Evolutionary conservation across 495 filamentous ascomycete species (phyloP).

Genomic region (Annulohypoxylon nitens): DNA sequence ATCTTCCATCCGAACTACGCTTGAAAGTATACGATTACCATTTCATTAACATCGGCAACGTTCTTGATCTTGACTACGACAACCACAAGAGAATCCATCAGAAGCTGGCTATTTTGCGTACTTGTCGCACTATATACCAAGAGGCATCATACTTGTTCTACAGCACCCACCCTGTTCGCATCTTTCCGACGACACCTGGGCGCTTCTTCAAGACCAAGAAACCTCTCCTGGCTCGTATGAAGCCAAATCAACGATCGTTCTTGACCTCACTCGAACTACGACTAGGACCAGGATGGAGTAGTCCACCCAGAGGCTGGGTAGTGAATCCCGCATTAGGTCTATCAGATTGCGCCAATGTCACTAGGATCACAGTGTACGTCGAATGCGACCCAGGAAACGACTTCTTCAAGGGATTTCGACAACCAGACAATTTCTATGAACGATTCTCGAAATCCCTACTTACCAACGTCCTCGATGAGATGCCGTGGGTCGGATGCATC

Average conservation of each 20-base stretch:
- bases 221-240: constrained; percentile 75
- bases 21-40: constrained; percentile 74
- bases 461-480: constrained; percentile 66
- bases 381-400: constrained; percentile 82
- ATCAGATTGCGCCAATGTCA: constrained; percentile 69
- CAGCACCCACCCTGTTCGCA: constrained; percentile 77
- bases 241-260: constrained; percentile 71
- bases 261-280: constrained; percentile 80
- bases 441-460: constrained; percentile 74
- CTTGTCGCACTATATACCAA: constrained; percentile 72
- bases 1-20: constrained; percentile 82
- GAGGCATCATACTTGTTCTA: constrained; percentile 84
- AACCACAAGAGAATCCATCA: constrained; percentile 71
- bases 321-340: constrained; percentile 76
- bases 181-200: constrained; percentile 80
- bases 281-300: constrained; percentile 83
- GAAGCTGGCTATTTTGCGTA: constrained; percentile 71
- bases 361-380: constrained; percentile 78
- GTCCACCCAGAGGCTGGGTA: constrained; percentile 79
- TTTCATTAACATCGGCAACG: constrained; percentile 65
- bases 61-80: constrained; percentile 77
- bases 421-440: constrained; percentile 78
- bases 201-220: constrained; percentile 72
- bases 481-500: constrained; percentile 72
- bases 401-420: constrained; percentile 79